These are phyloP conservation scores for Nakazawaea ernobii DNA, from an alignment of 805 yeast species.

Conservation along the genomic window DNA sequence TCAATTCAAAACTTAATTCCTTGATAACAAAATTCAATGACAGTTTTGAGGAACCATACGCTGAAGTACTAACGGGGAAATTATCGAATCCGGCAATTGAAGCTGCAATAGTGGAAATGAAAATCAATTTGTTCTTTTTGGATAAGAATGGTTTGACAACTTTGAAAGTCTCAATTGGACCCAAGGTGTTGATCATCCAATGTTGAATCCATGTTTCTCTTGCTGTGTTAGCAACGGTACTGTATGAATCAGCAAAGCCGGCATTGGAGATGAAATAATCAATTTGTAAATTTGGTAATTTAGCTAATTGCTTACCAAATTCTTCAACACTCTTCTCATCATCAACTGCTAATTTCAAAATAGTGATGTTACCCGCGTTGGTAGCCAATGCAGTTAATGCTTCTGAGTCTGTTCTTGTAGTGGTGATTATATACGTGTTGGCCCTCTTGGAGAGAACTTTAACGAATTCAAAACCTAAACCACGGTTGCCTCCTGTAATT, in stretches of 20 bases:
- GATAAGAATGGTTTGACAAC: slow-evolving; percentile 17
- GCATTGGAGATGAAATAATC: slow-evolving; percentile 24
- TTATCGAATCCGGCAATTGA: slow-evolving; percentile 15
- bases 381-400: slow-evolving; percentile 6
- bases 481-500: slow-evolving; percentile 22
- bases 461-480: slow-evolving; percentile 19
- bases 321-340: slow-evolving; percentile 14
- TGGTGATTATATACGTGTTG: slow-evolving; percentile 14
- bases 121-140: slow-evolving; percentile 20
- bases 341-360: slow-evolving; percentile 19
- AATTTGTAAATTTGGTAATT: slow-evolving; percentile 15
- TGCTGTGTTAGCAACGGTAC: not conserved
- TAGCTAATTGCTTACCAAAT: slow-evolving; percentile 13
- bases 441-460: slow-evolving; percentile 14
- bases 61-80: slow-evolving; percentile 16
- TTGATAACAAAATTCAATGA: slow-evolving; percentile 27
- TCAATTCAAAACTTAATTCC: slow-evolving; percentile 22
- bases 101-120: slow-evolving; percentile 22
- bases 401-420: slow-evolving; percentile 13
- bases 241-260: slow-evolving; percentile 15
- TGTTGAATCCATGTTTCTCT: slow-evolving; percentile 12
- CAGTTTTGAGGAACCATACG: slow-evolving; percentile 34
- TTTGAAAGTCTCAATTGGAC: slow-evolving; percentile 18
- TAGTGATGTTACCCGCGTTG: slow-evolving; percentile 15
- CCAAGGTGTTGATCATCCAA: slow-evolving; percentile 19